phyloP scores from a whole-genome alignment of 805 yeast species.

The Ogataea ramenticola region DNA sequence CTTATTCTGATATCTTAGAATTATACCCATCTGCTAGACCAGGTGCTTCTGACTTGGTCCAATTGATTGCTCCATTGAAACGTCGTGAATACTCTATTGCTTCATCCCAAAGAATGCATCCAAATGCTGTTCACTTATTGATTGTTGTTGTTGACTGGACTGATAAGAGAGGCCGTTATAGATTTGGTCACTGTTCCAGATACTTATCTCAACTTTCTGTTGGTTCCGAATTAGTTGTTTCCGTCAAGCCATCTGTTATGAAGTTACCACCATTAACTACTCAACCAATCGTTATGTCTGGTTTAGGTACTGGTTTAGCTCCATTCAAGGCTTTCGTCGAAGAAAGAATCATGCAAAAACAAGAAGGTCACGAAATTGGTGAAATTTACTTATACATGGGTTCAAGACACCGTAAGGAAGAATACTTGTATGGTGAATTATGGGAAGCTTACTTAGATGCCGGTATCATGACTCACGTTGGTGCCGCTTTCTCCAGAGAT shows the following conservation, averaged over 20 bases:
- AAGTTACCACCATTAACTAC: conserved; percentile 82
- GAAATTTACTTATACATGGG: conserved; percentile 84
- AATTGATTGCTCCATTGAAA: conserved; percentile 77
- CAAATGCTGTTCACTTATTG: conserved; percentile 82
- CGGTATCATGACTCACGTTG: conserved; percentile 86
- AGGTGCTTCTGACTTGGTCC: conserved; percentile 56
- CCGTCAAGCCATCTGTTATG: conserved; percentile 96
- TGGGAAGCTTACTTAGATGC: conserved; percentile 97
- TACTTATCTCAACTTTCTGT: conserved; percentile 70
- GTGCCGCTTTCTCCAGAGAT: conserved; percentile 98
- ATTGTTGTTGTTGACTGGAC: conserved; percentile 96
- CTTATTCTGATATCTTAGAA: conserved; percentile 74
- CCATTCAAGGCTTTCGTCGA: conserved; percentile 97
- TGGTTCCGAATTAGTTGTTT: conserved; percentile 84
- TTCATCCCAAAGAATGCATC: conserved; percentile 88
- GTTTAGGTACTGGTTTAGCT: conserved; percentile 95
- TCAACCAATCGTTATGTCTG: conserved; percentile 94
- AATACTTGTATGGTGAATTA: conserved; percentile 90
- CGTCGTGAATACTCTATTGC: conserved; percentile 98
- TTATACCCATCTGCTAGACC: conserved; percentile 83
- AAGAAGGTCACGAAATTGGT: conserved; percentile 86
- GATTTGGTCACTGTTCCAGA: conserved; percentile 93
- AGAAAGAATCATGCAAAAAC: conserved; percentile 88
- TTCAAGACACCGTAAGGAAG: conserved; percentile 92
- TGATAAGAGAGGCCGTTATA: conserved; percentile 74